A percentile compares a stretch with the other conserved stretches of the same genome.
phyloP scores from a whole-genome alignment of 306 rosid genomes.

The Vigna angularis region DNA sequence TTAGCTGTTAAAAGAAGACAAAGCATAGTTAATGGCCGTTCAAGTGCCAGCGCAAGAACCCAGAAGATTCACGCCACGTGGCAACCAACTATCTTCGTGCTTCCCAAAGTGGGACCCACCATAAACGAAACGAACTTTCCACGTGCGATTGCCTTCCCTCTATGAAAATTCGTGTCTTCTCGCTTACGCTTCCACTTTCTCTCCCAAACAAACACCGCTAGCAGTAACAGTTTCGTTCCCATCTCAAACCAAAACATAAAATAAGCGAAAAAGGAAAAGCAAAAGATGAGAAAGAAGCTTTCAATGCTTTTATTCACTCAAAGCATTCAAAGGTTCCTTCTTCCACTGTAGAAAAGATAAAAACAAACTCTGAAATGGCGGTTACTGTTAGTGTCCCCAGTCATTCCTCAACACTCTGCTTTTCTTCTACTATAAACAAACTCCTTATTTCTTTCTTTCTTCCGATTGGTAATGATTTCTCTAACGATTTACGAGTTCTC shows the following conservation, averaged over 20 bases:
- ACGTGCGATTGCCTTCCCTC: slow-evolving; percentile 43
- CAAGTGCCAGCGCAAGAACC: slow-evolving; percentile 33
- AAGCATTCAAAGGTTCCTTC: slow-evolving; percentile 53
- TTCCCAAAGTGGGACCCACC: slow-evolving; percentile 51
- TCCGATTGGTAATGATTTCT: neutral
- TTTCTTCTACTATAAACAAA: slow-evolving; percentile 57
- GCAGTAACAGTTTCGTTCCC: neutral
- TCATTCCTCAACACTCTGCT: slow-evolving; percentile 49
- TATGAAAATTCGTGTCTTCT: slow-evolving; percentile 42
- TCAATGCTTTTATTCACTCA: slow-evolving; percentile 53
- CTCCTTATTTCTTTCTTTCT: neutral
- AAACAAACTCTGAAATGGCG: slow-evolving; percentile 55
- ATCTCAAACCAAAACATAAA: neutral
- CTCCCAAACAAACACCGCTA: neutral
- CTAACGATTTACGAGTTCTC: slow-evolving; percentile 5
- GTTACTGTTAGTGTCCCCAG: slow-evolving; percentile 50
- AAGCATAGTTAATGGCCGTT: slow-evolving; percentile 41
- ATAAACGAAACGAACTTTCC: slow-evolving; percentile 25
- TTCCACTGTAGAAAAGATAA: slow-evolving; percentile 41
- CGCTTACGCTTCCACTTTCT: slow-evolving; percentile 48
- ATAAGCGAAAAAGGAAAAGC: slow-evolving; percentile 27
- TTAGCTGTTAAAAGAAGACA: neutral
- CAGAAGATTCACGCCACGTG: slow-evolving; percentile 45
- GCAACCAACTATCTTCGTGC: slow-evolving; percentile 36
- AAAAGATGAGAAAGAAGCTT: slow-evolving; percentile 46